Conservation (phyloP, 2,329 filamentous ascomycete genomes). For the Plenodomus biglobosus region DNA sequence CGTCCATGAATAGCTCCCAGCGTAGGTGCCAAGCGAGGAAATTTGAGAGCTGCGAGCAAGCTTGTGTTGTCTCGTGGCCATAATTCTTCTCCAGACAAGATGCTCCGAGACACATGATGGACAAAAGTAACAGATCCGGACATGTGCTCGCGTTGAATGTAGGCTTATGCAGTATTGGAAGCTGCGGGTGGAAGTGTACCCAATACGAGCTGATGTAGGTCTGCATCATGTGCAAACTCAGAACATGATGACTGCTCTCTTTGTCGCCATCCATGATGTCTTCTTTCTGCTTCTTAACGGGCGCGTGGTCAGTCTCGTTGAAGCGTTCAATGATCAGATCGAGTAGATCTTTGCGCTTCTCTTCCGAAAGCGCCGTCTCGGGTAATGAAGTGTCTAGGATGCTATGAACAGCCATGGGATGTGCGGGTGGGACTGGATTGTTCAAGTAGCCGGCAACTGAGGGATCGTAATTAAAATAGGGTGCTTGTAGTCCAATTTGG, state of each 20-base stretch:
- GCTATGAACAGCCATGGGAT: constrained; percentile 88
- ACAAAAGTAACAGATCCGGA: constrained; percentile 78
- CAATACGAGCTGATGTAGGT: constrained; percentile 87
- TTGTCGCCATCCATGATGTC: constrained; percentile 77
- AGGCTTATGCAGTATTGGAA: constrained; percentile 91
- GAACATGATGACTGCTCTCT: constrained; percentile 60
- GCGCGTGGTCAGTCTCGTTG: constrained; percentile 75
- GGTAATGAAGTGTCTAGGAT: constrained; percentile 78
- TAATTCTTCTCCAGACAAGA: constrained; percentile 84
- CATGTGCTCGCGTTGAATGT: constrained; percentile 89
- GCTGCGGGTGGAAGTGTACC: constrained; percentile 89
- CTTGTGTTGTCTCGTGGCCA: constrained; percentile 69
- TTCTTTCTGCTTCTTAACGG: constrained; percentile 73
- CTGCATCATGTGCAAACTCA: constrained; percentile 94
- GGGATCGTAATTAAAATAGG: constrained; percentile 55
- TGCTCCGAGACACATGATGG: constrained; percentile 90
- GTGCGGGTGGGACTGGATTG: constrained; percentile 60
- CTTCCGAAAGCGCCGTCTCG: constrained; percentile 79
- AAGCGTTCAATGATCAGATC: constrained; percentile 81
- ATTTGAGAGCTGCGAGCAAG: constrained; percentile 80
- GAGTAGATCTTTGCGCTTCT: constrained; percentile 80
- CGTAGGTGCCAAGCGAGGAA: constrained; percentile 92
- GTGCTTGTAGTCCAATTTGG: constrained; percentile 50
- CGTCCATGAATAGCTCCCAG: constrained; percentile 93
- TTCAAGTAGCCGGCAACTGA: constrained; percentile 52